Evolutionary conservation across 1,284 basidiomycete genomes (phyloP).

Genomic region (Retiboletus flavoniger): DNA sequence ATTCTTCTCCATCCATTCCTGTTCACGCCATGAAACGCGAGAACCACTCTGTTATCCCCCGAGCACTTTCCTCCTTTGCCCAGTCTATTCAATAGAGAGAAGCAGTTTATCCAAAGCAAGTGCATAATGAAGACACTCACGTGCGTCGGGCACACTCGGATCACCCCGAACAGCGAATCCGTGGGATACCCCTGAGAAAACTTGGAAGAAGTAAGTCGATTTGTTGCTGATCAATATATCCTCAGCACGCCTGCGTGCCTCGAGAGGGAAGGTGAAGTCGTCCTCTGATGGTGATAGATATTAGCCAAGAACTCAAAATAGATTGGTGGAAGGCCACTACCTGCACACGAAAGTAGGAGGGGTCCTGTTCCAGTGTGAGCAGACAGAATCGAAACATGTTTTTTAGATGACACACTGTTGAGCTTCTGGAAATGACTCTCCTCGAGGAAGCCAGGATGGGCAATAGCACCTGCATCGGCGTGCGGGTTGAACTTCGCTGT

Average conservation of each 20-base stretch:
- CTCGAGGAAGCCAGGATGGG: conserved; percentile 53
- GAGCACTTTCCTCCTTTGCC: conserved; percentile 26
- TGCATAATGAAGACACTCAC: not conserved
- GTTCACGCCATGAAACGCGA: conserved; percentile 9
- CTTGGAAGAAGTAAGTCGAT: conserved; percentile 19
- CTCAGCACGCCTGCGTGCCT: conserved; percentile 19
- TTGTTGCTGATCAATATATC: conserved; percentile 30
- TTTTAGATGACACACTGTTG: conserved; percentile 38
- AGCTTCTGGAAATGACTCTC: conserved; percentile 52
- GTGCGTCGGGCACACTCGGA: conserved; percentile 10
- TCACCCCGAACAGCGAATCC: conserved; percentile 34
- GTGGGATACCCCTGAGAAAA: conserved; percentile 35
- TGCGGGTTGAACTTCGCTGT: not conserved
- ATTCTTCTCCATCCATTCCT: not conserved
- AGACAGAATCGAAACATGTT: not conserved
- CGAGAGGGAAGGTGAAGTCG: conserved; percentile 25
- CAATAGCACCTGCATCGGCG: conserved; percentile 43
- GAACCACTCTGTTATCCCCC: conserved; percentile 21
- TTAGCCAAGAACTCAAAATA: not conserved
- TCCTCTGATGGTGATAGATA: conserved; percentile 34
- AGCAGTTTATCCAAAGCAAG: not conserved
- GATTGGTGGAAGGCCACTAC: conserved; percentile 13
- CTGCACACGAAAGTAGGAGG: conserved; percentile 50
- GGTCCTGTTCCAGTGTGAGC: conserved; percentile 38
- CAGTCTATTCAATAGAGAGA: conserved; percentile 6